Percentiles rank a stretch among this genome's conserved stretches.
Evolutionary conservation across 2,329 filamentous ascomycete species (phyloP).

Genomic region (Ceratocystis harringtonii): DNA sequence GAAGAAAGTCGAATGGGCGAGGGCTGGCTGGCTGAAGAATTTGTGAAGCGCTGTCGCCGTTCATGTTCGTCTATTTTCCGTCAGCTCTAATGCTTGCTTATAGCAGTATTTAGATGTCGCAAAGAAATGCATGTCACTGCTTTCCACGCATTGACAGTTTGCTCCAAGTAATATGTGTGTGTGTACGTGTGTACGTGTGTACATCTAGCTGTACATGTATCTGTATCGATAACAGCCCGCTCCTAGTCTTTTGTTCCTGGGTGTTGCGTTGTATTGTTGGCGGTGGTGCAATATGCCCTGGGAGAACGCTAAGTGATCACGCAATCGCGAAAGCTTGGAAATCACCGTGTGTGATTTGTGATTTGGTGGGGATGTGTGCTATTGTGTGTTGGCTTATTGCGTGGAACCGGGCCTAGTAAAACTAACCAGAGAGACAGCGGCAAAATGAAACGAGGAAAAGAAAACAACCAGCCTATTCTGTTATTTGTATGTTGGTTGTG

Average conservation of each 20-base stretch:
- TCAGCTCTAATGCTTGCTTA: background rate
- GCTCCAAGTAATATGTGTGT: background rate
- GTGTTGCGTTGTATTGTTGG: constrained; percentile 10
- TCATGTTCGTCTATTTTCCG: background rate
- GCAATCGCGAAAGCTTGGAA: constrained; percentile 16
- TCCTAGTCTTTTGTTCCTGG: background rate
- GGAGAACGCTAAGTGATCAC: constrained; percentile 18
- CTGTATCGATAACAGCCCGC: background rate
- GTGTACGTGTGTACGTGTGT: background rate
- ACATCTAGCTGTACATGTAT: background rate
- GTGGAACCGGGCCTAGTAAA: background rate
- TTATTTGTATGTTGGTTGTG: background rate
- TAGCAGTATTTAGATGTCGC: background rate
- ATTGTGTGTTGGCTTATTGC: background rate
- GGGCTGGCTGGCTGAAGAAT: background rate
- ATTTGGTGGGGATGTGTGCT: background rate
- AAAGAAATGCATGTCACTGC: background rate
- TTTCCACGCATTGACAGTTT: background rate
- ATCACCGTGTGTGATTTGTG: background rate
- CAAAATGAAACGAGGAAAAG: background rate
- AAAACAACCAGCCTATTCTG: background rate
- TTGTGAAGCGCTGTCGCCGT: background rate
- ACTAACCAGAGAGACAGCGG: background rate
- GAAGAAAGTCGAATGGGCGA: background rate
- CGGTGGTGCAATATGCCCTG: constrained; percentile 17